Conservation (phyloP, 441 rosid species). For the Euphorbia celastroides region DNA sequence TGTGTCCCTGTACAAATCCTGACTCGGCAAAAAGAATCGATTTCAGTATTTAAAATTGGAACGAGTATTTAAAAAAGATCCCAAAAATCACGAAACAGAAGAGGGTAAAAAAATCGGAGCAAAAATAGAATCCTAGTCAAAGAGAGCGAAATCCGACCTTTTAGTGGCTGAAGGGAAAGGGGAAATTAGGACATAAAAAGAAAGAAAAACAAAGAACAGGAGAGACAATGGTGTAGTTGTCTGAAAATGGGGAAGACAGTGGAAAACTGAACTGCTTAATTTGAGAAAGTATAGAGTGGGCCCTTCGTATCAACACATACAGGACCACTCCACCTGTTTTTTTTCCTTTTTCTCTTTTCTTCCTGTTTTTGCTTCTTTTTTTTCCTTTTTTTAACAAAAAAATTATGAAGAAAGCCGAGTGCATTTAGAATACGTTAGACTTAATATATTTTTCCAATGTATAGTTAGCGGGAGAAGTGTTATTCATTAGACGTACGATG, state of each 20-base stretch:
- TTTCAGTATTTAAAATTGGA: background rate
- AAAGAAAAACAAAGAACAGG: background rate
- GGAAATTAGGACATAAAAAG: slow-evolving; percentile 1
- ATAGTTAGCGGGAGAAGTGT: too few species aligned
- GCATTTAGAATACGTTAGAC: too few species aligned
- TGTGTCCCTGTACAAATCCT: slow-evolving; percentile 2
- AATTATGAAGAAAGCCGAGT: too few species aligned
- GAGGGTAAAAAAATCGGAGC: background rate
- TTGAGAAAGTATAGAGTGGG: background rate
- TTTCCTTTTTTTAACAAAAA: background rate
- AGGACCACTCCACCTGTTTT: background rate
- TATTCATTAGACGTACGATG: too few species aligned
- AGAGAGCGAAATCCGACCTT: background rate
- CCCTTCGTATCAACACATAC: too few species aligned
- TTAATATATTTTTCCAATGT: too few species aligned
- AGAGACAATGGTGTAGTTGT: background rate
- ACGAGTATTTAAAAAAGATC: background rate
- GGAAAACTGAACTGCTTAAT: background rate
- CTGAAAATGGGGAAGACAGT: background rate
- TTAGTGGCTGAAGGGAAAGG: background rate
- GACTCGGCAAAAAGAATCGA: background rate
- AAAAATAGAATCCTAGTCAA: background rate
- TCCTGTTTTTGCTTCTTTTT: background rate
- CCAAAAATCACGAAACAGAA: slow-evolving; percentile 7
- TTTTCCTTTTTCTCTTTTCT: background rate